phyloP scores from a whole-genome alignment of 805 yeast species.

The Ogataea kodamae region DNA sequence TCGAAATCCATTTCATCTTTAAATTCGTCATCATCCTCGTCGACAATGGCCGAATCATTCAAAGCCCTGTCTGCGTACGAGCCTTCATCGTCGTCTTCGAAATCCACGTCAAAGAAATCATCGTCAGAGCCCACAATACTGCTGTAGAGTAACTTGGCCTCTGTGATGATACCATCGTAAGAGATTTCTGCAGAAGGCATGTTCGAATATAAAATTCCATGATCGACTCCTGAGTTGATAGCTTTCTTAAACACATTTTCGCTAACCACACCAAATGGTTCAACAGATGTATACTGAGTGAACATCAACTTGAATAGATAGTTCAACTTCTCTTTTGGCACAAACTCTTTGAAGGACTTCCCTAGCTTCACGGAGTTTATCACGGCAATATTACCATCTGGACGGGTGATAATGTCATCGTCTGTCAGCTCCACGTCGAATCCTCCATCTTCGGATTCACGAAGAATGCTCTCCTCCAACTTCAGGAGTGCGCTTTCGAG shows the following conservation, averaged over 20 bases:
- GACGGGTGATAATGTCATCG: constrained; percentile 49
- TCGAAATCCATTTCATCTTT: constrained; percentile 39
- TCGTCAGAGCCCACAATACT: constrained; percentile 88
- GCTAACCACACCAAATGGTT: constrained; percentile 51
- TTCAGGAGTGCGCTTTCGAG: constrained; percentile 76
- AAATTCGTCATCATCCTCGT: constrained; percentile 35
- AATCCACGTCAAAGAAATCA: constrained; percentile 94
- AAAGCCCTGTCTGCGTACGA: constrained; percentile 7
- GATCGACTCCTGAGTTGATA: constrained; percentile 35
- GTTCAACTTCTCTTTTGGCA: constrained; percentile 70
- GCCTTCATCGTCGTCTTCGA: constrained; percentile 86
- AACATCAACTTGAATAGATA: constrained; percentile 59
- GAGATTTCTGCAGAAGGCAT: constrained; percentile 85
- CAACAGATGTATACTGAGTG: constrained; percentile 54
- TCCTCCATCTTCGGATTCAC: constrained; percentile 68
- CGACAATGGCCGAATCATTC: constrained; percentile 36
- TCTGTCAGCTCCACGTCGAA: constrained; percentile 50
- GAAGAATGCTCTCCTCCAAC: constrained; percentile 72
- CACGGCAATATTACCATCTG: constrained; percentile 59
- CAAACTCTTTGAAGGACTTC: constrained; percentile 77
- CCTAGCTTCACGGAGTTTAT: constrained; percentile 83
- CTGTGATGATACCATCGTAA: constrained; percentile 86
- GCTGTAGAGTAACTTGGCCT: constrained; percentile 70
- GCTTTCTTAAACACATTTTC: constrained; percentile 39
- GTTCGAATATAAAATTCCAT: constrained; percentile 45